Conservation (phyloP, 208 protist species). For the Wallacemonas sp. region DNA sequence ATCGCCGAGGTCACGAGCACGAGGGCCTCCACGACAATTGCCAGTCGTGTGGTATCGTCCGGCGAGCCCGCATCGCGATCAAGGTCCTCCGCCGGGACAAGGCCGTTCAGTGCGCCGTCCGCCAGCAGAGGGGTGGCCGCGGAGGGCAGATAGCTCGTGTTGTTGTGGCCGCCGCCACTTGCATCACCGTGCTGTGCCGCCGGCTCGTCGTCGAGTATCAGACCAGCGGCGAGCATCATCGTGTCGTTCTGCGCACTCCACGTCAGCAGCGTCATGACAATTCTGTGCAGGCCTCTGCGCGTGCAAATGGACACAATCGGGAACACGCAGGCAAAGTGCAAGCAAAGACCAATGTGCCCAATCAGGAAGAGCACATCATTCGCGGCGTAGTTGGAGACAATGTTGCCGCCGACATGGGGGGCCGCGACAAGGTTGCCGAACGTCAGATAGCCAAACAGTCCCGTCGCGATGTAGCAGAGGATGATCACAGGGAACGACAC, state of each 20-base stretch:
- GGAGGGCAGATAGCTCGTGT: neutral
- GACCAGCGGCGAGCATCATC: constrained; percentile 20
- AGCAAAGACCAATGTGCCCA: constrained; percentile 71
- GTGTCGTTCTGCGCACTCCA: constrained; percentile 42
- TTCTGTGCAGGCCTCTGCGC: constrained; percentile 58
- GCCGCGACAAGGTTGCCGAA: constrained; percentile 57
- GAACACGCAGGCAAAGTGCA: constrained; percentile 85
- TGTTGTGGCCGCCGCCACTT: neutral
- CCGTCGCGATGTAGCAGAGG: constrained; percentile 53
- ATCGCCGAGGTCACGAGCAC: constrained; percentile 54
- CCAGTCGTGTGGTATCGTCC: constrained; percentile 64
- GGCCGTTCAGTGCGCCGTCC: neutral
- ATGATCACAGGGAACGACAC: constrained; percentile 68
- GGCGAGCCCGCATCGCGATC: constrained; percentile 74
- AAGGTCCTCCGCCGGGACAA: constrained; percentile 20
- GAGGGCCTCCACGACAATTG: constrained; percentile 66
- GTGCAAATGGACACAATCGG: constrained; percentile 79
- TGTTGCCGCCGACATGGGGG: constrained; percentile 51
- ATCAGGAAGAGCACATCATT: constrained; percentile 68
- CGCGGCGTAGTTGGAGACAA: constrained; percentile 61
- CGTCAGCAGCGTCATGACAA: constrained; percentile 57
- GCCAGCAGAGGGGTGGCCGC: neutral
- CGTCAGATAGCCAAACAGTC: constrained; percentile 69
- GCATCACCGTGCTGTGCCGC: neutral
- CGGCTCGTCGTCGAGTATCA: neutral